Base-by-base conservation (phyloP, 2,329 filamentous ascomycete genomes). In the Penicillium vulpinum region DNA sequence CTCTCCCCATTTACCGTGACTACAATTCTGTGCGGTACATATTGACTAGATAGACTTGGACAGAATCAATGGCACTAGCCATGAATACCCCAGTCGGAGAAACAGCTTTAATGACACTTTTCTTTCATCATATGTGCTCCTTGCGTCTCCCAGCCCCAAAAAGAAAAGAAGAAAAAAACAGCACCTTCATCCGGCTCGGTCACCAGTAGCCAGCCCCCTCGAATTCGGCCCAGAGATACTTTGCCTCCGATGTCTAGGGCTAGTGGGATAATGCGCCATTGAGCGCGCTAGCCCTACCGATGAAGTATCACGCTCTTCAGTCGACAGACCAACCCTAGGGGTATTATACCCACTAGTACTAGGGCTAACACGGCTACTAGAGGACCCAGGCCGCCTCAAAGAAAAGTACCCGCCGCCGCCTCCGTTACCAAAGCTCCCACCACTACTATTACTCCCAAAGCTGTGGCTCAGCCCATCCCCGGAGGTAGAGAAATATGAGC, bases 261-360 rank as follows among this genome's bases (percentile, higher is more conserved):
- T 62, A 6, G 60, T 60, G 33, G 63, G 58, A 59, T 70, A 67
- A 58, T 69, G 67, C 18, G 62, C 61, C 57, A 69, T 65, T n/a
- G 62, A 51, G 2, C 64, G 56, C 18, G 59, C 59, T n/a, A 61
- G 45, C 15, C 60, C 58, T 11, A 58, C 43, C 9, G 56, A 41
- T n/a, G 60, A 44, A 13, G 54, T 45, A 48, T 56, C 53, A 5
- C 61, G 62, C n/a, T 67, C 68, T 24, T 68, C 68, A 4, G 53
- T 40, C 13, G 63, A 62, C 4, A 54, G 26, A 9, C 52, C 57
- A 22, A 50, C 48, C 2, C 60, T 60, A 2, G 67, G 64, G 0
- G 68, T 67, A 9, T 58, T 61, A 46, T 51, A 49, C 5, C 62
- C 60, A 57, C 68, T 70, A 24, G 45, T 45, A 46, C 46, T 57